Base-by-base conservation (phyloP, 805 yeast species). In the Starmerella davenportii region DNA sequence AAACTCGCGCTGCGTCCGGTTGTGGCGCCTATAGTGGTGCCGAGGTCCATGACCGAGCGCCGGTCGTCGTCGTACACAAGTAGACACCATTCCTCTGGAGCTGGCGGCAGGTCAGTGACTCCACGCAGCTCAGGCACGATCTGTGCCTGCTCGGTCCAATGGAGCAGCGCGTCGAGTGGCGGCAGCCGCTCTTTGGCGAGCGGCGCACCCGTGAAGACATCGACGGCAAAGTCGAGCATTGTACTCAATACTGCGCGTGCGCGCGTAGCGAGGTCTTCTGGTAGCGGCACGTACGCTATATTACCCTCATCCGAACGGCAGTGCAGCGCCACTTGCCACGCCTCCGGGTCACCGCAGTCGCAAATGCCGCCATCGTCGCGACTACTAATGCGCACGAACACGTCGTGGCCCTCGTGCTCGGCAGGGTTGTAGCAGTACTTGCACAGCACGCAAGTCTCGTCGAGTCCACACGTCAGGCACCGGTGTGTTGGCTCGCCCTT, bases 271-370 rank as follows among this genome's bases (percentile, higher is more conserved):
- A 76, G 55, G 11, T 63, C 71, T 1, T 49, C 53, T 0, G 79
- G 73, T 9, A 76, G 43, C 7, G 49, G 50, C 14, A 38, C 37
- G 2, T 51, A 43, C 4, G 47, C 51, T 3, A 52, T 53, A 34
- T 53, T 51, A 5, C 45, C 43, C 11, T 46, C 43, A 30, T 56
- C 58, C 35, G 64, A 52, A 16, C 63, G 62, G 53, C 93, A 81
- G 13, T 60, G 51, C 32, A 72, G 60, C 1, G 64, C 57, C 14
- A 55, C 56, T 4, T 62, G 66, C 84, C 92, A 82, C 0, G 92
- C 92, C 51, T 79, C 93, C 0, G 74, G 70, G 51, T 82, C 93
- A 3, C 94, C 93, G 55, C 94, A 81, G 51, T 81, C 94, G 54
- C 92, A 79, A 16, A 76, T 78, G 0, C 90, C 90, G 29, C 85